A percentile compares a stretch with the other conserved stretches of the same genome.
Evolutionary conservation across 306 rosid species (phyloP).

Genomic region (Lathyrus tuberosus): DNA sequence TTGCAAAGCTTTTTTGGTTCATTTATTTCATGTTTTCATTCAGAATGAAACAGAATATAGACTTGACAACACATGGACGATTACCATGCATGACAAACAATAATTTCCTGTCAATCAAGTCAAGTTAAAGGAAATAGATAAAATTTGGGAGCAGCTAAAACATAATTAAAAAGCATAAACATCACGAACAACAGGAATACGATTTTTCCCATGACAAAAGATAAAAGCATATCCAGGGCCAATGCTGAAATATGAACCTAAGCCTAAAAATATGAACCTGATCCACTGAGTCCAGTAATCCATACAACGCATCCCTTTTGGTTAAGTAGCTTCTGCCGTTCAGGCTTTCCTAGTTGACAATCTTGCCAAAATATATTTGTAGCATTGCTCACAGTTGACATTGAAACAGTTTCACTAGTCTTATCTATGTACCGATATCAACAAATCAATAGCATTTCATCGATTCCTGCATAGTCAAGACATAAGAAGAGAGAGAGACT

Average conservation of each 20-base stretch:
- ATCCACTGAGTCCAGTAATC: constrained; percentile 94
- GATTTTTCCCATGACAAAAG: constrained; percentile 19
- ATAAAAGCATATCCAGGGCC: neutral
- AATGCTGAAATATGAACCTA: neutral
- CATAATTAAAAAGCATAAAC: constrained; percentile 26
- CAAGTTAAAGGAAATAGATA: constrained; percentile 24
- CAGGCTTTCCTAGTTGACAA: constrained; percentile 67
- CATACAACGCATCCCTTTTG: constrained; percentile 91
- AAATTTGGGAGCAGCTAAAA: constrained; percentile 31
- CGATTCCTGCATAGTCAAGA: constrained; percentile 31
- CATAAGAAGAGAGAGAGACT: constrained; percentile 22
- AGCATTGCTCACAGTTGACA: constrained; percentile 67
- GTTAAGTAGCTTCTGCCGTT: constrained; percentile 81
- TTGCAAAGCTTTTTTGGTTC: neutral
- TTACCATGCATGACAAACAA: neutral
- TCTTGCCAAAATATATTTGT: constrained; percentile 89
- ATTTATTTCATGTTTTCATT: neutral
- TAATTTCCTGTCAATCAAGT: constrained; percentile 9
- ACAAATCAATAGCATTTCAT: constrained; percentile 40
- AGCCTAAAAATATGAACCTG: constrained; percentile 55
- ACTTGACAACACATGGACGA: constrained; percentile 5
- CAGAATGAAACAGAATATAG: constrained; percentile 11
- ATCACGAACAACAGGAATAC: constrained; percentile 22
- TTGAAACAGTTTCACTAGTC: constrained; percentile 45
- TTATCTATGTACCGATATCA: constrained; percentile 28